Conservation (phyloP, 495 filamentous ascomycete genomes). For the Parathielavia hyrcaniae region DNA sequence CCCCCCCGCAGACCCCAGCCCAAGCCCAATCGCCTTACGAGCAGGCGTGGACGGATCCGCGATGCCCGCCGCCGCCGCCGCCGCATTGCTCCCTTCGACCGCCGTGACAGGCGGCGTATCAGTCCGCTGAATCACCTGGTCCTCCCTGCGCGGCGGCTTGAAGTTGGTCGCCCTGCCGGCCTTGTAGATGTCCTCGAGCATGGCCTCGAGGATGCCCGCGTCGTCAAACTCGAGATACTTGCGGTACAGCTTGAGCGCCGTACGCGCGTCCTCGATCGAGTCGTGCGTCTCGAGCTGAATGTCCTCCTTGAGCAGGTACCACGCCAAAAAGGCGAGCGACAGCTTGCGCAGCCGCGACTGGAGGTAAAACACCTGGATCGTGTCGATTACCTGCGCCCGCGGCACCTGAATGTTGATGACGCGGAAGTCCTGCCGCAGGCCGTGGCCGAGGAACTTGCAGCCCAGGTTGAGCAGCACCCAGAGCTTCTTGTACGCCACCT, state of each 20-base stretch:
- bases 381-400: constrained; percentile 85
- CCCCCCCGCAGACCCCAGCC: background rate
- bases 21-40: constrained; percentile 4
- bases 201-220: constrained; percentile 69
- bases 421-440: constrained; percentile 87
- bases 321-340: constrained; percentile 79
- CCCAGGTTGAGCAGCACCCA: constrained; percentile 95
- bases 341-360: constrained; percentile 65
- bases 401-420: constrained; percentile 97
- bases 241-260: constrained; percentile 80
- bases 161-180: constrained; percentile 65
- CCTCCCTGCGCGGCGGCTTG: constrained; percentile 55
- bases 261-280: constrained; percentile 85
- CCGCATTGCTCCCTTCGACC: background rate
- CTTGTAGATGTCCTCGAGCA: constrained; percentile 75
- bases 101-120: constrained; percentile 24
- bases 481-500: constrained; percentile 92
- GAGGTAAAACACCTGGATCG: constrained; percentile 77
- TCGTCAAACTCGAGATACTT: constrained; percentile 86
- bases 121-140: constrained; percentile 23
- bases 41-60: constrained; percentile 16
- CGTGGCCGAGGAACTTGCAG: constrained; percentile 89
- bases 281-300: constrained; percentile 91
- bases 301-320: constrained; percentile 78
- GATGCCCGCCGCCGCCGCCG: background rate